Conservation (phyloP, 805 yeast genomes). For the Sugiyamaella floridensis region DNA sequence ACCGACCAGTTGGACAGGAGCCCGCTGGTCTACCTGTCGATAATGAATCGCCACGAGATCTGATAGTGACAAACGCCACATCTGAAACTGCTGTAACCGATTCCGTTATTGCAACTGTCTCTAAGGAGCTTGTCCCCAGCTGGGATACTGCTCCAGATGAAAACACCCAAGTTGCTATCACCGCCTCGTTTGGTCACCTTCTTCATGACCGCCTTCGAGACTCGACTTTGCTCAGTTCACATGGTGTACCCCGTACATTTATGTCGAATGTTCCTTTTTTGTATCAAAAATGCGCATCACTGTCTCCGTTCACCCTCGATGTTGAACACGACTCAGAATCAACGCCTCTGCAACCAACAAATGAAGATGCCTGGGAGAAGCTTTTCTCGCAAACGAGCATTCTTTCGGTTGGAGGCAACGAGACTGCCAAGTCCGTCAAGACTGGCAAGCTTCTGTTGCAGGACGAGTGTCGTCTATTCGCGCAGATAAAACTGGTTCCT, state of each 20-base stretch:
- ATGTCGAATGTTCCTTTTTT: conserved; percentile 26
- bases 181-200: conserved; percentile 29
- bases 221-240: background rate
- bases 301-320: conserved; percentile 20
- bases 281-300: conserved; percentile 18
- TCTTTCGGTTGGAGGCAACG: conserved; percentile 5
- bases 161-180: conserved; percentile 16
- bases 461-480: conserved; percentile 21
- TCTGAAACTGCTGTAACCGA: background rate
- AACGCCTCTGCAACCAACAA: background rate
- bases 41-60: background rate
- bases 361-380: conserved; percentile 13
- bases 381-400: conserved; percentile 3
- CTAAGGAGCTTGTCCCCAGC: background rate
- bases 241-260: conserved; percentile 16
- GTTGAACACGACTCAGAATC: conserved; percentile 13
- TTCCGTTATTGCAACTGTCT: background rate
- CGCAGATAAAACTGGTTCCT: conserved; percentile 44
- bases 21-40: background rate
- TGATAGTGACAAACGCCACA: background rate
- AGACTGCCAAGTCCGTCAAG: background rate
- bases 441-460: background rate
- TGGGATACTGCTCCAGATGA: background rate
- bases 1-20: background rate
- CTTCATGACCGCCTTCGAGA: conserved; percentile 19